Base-by-base conservation (phyloP, 1,284 basidiomycete genomes). In the Pseudomicrostroma phylloplanum region DNA sequence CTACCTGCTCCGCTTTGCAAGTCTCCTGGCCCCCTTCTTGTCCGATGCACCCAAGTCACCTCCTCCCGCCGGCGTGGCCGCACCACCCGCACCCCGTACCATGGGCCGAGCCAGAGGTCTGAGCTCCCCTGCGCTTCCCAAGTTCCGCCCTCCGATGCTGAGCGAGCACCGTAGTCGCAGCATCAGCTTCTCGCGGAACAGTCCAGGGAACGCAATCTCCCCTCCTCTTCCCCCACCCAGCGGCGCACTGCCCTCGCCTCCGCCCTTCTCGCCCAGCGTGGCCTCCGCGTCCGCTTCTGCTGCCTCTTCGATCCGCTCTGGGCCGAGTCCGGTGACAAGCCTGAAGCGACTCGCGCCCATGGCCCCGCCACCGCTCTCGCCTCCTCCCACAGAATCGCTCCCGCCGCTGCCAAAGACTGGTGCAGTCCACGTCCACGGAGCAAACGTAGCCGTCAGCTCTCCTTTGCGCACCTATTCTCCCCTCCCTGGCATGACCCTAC, bases 1-100 rank as follows among this genome's bases (percentile, higher is more conserved):
- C 19, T 60, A 60, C 23, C 51, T 60, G 12, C 51, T 60, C 2
- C 51, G 58, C 23, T 60, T 60, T 48, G 58, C 58, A n/a, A 21
- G 46, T 21, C 51, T 60, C 25, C n/a, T 60, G 21, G 23, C 51
- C 15, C 41, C 51, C 15, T 12, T 60, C 15, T 39, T 60, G 23
- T 36, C 55, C 41, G 58, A 60, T 3, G 57, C 19, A 25, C 57
- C 41, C 17, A 43, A 42, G 13, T 46, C 57, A 8, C 57, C 43
- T 6, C 17, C 12, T 48, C 43, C 17, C 43, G 17, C 21, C 43
- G 12, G 17, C 6, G 43, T 12, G 43, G 6, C 43, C 6, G 43
- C 43, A 13, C 17, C 43, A 13, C 17, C 17, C 15, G 43, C 43
- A 6, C 4, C 43, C 6, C 43, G 17, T 6, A 48, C 21, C 17